Base-by-base conservation (phyloP, 2,329 filamentous ascomycete species). In the Beauveria sp. region DNA sequence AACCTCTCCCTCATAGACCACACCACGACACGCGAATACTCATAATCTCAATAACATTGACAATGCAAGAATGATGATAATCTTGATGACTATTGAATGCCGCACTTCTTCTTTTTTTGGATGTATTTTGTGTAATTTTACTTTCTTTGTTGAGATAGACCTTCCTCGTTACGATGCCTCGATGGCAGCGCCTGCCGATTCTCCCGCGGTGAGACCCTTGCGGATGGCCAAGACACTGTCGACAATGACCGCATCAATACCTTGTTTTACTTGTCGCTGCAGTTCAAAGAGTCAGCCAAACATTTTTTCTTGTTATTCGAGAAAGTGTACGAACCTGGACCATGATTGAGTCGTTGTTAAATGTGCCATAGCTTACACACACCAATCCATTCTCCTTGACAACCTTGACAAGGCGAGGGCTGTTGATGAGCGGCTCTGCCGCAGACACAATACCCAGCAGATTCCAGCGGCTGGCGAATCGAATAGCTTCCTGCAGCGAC, bases 181-280 rank as follows among this genome's bases (percentile, higher is more conserved):
- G n/a, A 51, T 22, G 2, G 24, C 22, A n/a, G n/a, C 44, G 7
- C 26, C 54, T 41, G 43, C 30, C 28, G 54, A 47, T 22, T 59
- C 55, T 26, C 70, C 76, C 1, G 61, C 55, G 20, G 90, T 94
- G 63, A 99, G 81, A 1, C 91, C 93, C 74, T 96, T 92, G 52
- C 93, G 86, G 67, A 99, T 97, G 46, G 91, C 91, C 34, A 97
- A 83, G 3, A 99, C 93, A 64, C 86, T 94, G 72, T 99, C 94
- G 16, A 97, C 94, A 70, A 99, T 99, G 59, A 99, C 93, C 1
- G 94, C 94, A 71, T 99, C 94, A 64, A 99, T 97, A 53, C 94
- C 93, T 75, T 97, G 91, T 59, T 91, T 90, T 10, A 96, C 91
- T 86, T 99, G 94, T 64, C 88, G 78, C 87, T 92, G 70, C 66